Evolutionary conservation across 2,329 filamentous ascomycete genomes (phyloP).

Genomic region (Cercospora janseana): DNA sequence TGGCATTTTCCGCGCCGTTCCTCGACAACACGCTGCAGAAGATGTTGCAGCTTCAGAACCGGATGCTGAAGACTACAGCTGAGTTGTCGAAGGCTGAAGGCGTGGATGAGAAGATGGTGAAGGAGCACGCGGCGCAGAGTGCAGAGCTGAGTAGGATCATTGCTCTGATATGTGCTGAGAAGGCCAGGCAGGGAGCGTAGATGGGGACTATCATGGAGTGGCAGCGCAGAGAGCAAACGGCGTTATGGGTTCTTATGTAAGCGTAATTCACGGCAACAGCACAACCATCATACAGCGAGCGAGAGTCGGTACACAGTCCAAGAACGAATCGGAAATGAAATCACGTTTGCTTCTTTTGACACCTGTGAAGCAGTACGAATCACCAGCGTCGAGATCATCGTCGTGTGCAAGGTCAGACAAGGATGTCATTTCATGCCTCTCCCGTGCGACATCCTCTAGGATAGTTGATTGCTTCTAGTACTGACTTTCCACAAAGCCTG

Average conservation of each 20-base stretch:
- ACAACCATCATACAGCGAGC: no score
- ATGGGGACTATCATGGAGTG: not conserved
- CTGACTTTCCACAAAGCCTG: no score
- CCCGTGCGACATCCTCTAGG: no score
- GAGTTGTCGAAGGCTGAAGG: conserved; percentile 48
- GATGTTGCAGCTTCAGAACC: conserved; percentile 50
- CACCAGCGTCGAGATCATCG: no score
- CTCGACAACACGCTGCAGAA: conserved; percentile 54
- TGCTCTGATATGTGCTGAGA: conserved; percentile 53
- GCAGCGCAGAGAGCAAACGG: not conserved
- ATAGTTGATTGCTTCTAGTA: no score
- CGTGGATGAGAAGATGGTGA: conserved; percentile 48
- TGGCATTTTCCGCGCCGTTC: conserved; percentile 54
- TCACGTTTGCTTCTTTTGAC: no score
- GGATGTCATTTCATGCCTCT: no score
- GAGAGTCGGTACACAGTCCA: no score
- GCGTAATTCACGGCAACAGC: not conserved
- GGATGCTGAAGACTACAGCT: conserved; percentile 50
- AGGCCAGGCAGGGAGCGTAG: conserved; percentile 49
- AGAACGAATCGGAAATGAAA: no score
- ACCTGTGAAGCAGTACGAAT: no score
- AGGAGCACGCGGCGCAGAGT: conserved; percentile 51
- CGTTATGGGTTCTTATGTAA: not conserved
- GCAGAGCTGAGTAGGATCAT: conserved; percentile 52
- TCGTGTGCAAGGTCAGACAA: no score